Evolutionary conservation across 129 eudicot species (phyloP).

Genomic region (Helianthus annuus): HanXRQr2.0-SUNRISE NC_035437.2:11125446-11125945

Average conservation of each 20-base stretch:
- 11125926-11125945: no score
- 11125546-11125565: neutral
- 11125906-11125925: no score
- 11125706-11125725: no score
- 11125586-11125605: neutral
- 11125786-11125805: no score
- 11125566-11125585: neutral
- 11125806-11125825: no score
- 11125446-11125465: conserved; percentile 33
- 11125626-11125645: neutral
- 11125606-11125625: neutral
- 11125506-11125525: conserved; percentile 35
- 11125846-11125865: no score
- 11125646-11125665: neutral
- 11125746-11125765: no score
- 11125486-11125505: conserved; percentile 57
- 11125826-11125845: no score
- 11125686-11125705: neutral
- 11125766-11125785: no score
- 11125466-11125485: conserved; percentile 52
- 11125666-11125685: neutral
- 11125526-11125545: conserved; percentile 23
- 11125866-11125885: no score
- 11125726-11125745: no score
- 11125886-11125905: no score